phyloP scores from a whole-genome alignment of 305 asterid genomes.

The Solanum hybrid region DNA sequence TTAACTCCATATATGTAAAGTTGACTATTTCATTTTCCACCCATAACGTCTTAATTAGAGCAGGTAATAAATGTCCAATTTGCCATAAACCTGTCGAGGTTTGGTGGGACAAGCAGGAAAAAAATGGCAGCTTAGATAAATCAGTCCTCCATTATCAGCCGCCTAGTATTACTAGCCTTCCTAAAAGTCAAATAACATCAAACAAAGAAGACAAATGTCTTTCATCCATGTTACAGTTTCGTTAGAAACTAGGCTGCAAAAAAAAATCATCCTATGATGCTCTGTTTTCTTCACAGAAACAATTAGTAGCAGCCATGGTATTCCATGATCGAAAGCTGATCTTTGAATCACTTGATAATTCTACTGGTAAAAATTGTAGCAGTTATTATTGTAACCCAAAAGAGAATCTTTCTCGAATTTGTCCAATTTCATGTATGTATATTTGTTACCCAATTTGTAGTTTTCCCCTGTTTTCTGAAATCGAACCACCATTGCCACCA shows the following conservation, averaged over 20 bases:
- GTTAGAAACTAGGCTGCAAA: background rate
- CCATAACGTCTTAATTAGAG: background rate
- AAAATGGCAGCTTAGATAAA: background rate
- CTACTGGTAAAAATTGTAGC: background rate
- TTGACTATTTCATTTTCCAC: background rate
- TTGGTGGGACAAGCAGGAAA: background rate
- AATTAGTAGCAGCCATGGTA: conserved; percentile 26
- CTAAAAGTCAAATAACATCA: background rate
- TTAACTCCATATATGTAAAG: background rate
- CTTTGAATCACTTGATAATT: conserved; percentile 7
- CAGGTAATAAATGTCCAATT: background rate
- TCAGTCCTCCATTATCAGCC: conserved; percentile 10
- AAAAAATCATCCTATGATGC: background rate
- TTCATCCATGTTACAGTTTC: background rate
- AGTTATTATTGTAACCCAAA: conserved; percentile 7
- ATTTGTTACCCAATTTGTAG: conserved; percentile 16
- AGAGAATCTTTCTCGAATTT: background rate
- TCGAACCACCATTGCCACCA: conserved; percentile 9
- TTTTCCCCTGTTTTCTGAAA: background rate
- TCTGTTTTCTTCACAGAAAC: background rate
- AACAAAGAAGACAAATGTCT: background rate
- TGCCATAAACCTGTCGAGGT: background rate
- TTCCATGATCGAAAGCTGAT: conserved; percentile 26
- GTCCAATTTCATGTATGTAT: conserved; percentile 17
- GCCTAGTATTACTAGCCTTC: background rate